These are phyloP conservation scores for Magnolia officinalis DNA, from an alignment of 164 flowering plant genomes.

Conservation along the genomic window DNA sequence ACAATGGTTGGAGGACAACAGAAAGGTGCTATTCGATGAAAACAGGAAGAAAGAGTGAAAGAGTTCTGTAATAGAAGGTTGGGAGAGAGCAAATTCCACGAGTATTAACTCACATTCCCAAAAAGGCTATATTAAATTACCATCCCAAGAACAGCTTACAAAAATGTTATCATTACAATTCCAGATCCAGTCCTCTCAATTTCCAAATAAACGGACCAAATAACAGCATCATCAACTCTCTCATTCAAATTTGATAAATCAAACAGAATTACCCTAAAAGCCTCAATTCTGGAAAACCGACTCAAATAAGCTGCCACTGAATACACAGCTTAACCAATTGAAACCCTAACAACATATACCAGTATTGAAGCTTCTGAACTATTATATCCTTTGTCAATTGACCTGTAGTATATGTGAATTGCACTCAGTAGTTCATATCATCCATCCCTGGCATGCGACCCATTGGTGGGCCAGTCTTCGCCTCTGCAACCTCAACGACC, in stretches of 20 bases:
- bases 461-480: conserved; percentile 31
- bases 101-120: too few species aligned
- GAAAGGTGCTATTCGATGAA: too few species aligned
- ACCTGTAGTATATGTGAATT: neutral
- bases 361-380: neutral
- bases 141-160: too few species aligned
- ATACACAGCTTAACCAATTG: neutral
- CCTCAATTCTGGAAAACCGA: neutral
- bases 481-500: conserved; percentile 40
- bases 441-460: conserved; percentile 54
- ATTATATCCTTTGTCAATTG: neutral
- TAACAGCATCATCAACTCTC: neutral
- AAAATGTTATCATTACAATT: too few species aligned
- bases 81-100: too few species aligned
- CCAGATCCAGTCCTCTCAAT: neutral
- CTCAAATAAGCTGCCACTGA: neutral
- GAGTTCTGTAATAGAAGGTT: too few species aligned
- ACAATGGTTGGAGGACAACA: too few species aligned
- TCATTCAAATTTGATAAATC: neutral
- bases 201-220: neutral
- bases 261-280: neutral
- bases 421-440: conserved; percentile 11
- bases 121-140: too few species aligned
- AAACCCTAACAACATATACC: neutral
- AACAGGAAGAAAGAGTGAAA: too few species aligned